Percentiles rank a stretch among this genome's conserved stretches.
Conservation (phyloP, 164 flowering plant genomes). For the Magnolia officinalis region DNA sequence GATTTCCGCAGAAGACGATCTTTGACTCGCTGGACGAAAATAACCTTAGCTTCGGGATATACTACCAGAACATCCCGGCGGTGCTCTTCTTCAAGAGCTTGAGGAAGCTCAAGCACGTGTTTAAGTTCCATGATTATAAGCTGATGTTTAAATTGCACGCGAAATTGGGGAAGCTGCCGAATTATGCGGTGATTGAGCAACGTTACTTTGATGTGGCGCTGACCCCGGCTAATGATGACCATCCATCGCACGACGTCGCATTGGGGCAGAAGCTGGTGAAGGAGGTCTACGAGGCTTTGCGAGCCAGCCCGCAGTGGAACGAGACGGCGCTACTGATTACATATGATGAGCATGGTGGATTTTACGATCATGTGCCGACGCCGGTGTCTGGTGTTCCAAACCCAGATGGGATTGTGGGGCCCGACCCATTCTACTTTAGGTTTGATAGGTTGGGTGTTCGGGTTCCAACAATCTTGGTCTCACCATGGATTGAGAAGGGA, state of each 20-base stretch:
- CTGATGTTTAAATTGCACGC: constrained; percentile 71
- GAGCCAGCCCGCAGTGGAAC: constrained; percentile 91
- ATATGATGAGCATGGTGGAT: constrained; percentile 97
- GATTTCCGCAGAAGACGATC: constrained; percentile 86
- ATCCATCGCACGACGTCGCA: constrained; percentile 91
- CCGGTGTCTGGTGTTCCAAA: constrained; percentile 87
- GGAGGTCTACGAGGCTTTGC: constrained; percentile 87
- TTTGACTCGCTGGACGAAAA: constrained; percentile 89
- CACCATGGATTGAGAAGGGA: constrained; percentile 94
- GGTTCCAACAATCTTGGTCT: constrained; percentile 78
- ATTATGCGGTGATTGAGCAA: constrained; percentile 87
- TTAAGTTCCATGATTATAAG: constrained; percentile 56
- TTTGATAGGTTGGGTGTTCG: constrained; percentile 90
- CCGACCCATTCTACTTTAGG: constrained; percentile 74
- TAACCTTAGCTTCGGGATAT: constrained; percentile 72
- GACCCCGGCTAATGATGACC: constrained; percentile 90
- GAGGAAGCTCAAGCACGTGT: constrained; percentile 73
- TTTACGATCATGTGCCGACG: constrained; percentile 92
- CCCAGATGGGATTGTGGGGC: constrained; percentile 91
- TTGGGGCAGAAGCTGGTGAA: constrained; percentile 87
- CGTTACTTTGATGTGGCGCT: constrained; percentile 63
- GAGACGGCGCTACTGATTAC: constrained; percentile 81
- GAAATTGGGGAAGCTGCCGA: constrained; percentile 61
- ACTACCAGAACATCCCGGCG: constrained; percentile 95
- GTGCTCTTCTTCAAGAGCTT: constrained; percentile 74